phyloP scores from a whole-genome alignment of 2,329 filamentous ascomycete species.

The Fusarium mangiferae region DNA sequence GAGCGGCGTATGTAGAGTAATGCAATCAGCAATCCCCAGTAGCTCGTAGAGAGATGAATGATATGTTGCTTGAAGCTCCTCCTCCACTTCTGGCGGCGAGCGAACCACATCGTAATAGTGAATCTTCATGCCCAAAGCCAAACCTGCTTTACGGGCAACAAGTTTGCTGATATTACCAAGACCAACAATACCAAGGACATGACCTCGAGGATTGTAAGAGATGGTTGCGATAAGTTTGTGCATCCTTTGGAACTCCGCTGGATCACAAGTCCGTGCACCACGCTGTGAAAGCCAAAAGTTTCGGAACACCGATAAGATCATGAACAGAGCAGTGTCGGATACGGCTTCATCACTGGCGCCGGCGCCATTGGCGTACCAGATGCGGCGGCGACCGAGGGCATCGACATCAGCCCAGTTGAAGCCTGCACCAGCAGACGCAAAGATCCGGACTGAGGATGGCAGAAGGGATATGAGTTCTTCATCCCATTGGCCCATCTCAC shows the following conservation, averaged over 20 bases:
- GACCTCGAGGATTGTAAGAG: constrained; percentile 60
- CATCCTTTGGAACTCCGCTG: constrained; percentile 24
- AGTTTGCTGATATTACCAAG: constrained; percentile 58
- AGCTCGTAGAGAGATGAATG: constrained; percentile 44
- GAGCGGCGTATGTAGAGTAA: constrained; percentile 48
- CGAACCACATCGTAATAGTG: constrained; percentile 60
- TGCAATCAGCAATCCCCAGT: constrained; percentile 47
- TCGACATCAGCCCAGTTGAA: constrained; percentile 72
- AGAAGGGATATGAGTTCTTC: constrained; percentile 64
- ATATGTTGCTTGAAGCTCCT: constrained; percentile 44
- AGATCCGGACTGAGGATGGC: constrained; percentile 64
- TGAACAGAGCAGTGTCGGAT: constrained; percentile 54
- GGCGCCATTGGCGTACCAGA: constrained; percentile 58
- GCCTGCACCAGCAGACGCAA: constrained; percentile 69
- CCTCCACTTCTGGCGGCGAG: constrained; percentile 43
- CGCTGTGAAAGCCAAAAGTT: constrained; percentile 57
- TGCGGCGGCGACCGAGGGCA: constrained; percentile 49
- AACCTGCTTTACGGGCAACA: constrained; percentile 57
- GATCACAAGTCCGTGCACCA: constrained; percentile 30
- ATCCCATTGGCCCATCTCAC: constrained; percentile 72
- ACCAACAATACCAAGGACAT: constrained; percentile 63
- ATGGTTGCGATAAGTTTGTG: constrained; percentile 44
- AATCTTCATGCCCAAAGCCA: constrained; percentile 64
- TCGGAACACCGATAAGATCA: constrained; percentile 60
- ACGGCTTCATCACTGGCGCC: constrained; percentile 56